Base-by-base conservation (phyloP, 176 grass and related monocot genomes). In the Oryza glumipatula region DNA sequence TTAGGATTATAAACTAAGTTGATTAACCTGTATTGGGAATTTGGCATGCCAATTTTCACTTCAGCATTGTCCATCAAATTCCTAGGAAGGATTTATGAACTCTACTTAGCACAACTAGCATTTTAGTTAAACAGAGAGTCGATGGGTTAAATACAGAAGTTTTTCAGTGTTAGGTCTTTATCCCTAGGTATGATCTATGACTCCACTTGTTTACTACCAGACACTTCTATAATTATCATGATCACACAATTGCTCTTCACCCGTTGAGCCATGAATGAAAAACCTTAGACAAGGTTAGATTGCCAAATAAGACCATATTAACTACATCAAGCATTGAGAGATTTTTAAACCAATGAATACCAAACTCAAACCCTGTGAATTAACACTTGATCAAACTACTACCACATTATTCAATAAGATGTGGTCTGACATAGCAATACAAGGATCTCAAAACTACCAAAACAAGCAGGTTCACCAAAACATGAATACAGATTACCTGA, bases 401-500 rank as follows among this genome's bases (percentile, higher is more conserved):
- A 28, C 33, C 46, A 47, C 30, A 77, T 58, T 48, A 7, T 21
- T 21, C 51, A 45, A 58, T n/a, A 4, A 17, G 30, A 54, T 65
- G 19, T 15, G 65, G 71, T 45, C 43, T 28, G 72, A 15, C 35
- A 36, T 10, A 64, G 19, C 44, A 52, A 71, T 12, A 16, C 43
- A 82, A 21, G 70, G 14, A 81, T 78, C 35, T 32, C 67, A 58
- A 32, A 67, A 19, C 2, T 13, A 72, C 9, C 17, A 65, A 81
- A 46, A 65, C 26, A 75, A 7, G 16, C 23, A 3, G 13, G 26
- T 70, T 68, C 43, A 72, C 45, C 16, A 12, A 26, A 26, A 14
- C 19, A 10, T 51, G 72, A 71, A 75, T 26, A 68, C 21, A n/a
- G 47, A 61, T 76, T 90, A 90, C 84, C 88, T 82, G 23, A 82